Conservation (phyloP, 2,329 filamentous ascomycete genomes). For the Aureobasidium sp. region DNA sequence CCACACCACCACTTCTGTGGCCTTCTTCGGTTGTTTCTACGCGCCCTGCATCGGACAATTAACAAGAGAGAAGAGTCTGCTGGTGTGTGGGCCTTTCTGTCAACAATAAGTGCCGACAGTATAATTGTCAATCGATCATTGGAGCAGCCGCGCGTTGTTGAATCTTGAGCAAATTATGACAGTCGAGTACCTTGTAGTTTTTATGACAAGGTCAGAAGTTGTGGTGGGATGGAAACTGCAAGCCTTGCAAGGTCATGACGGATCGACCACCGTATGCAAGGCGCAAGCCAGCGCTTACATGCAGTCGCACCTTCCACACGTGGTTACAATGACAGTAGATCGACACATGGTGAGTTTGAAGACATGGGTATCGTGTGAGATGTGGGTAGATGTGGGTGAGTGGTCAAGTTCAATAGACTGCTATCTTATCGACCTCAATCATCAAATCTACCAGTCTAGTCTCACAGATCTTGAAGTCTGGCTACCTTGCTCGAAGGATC, state of each 20-base stretch:
- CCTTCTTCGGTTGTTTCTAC: not conserved
- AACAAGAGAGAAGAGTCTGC: not conserved
- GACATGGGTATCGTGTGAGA: not conserved
- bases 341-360: not conserved
- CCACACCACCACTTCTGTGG: not conserved
- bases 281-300: slow-evolving; percentile 3
- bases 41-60: slow-evolving; percentile 7
- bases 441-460: not conserved
- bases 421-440: not conserved
- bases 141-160: not conserved
- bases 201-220: not conserved
- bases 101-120: not conserved
- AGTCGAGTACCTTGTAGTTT: not conserved
- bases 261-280: slow-evolving; percentile 6
- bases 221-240: not conserved
- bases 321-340: slow-evolving; percentile 1
- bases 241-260: not conserved
- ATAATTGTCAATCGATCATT: not conserved
- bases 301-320: slow-evolving; percentile 10
- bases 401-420: not conserved
- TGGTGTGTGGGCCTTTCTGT: slow-evolving; percentile 1
- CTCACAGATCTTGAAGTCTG: not conserved
- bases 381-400: not conserved
- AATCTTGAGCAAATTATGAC: slow-evolving; percentile 1
- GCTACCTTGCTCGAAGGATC: not conserved